phyloP scores from a whole-genome alignment of 495 filamentous ascomycete genomes.

The Penicillium samsonianum region DNA sequence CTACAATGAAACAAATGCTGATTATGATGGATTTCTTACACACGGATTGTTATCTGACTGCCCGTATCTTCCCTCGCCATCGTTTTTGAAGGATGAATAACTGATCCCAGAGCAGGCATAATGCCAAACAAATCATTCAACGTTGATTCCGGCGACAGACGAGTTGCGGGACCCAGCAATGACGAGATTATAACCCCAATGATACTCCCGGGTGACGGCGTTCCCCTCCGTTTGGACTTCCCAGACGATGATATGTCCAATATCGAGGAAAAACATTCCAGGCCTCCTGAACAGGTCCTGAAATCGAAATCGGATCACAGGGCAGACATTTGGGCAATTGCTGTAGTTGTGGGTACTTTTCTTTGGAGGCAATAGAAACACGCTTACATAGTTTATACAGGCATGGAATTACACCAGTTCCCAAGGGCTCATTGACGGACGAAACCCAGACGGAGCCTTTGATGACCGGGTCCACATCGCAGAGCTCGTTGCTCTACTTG shows the following conservation, averaged over 20 bases:
- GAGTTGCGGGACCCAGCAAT: constrained; percentile 1
- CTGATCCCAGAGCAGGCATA: neutral
- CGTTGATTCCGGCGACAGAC: no score
- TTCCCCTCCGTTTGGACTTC: neutral
- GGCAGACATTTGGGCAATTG: neutral
- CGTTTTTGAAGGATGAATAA: neutral
- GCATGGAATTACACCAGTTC: neutral
- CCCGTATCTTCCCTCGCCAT: neutral
- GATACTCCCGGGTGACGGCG: constrained; percentile 1
- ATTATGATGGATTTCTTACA: constrained; percentile 4
- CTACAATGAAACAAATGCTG: constrained; percentile 1
- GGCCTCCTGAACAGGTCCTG: constrained; percentile 2
- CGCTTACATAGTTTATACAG: neutral
- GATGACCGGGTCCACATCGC: constrained; percentile 35
- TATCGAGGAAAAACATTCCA: neutral
- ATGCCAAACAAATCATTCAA: neutral
- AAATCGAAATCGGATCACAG: constrained; percentile 1
- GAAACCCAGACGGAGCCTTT: constrained; percentile 15
- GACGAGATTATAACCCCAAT: neutral
- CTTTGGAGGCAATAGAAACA: neutral
- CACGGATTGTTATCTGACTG: constrained; percentile 6
- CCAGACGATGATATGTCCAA: neutral
- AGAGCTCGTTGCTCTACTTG: constrained; percentile 41
- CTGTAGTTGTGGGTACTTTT: neutral
- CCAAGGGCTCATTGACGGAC: neutral